Evolutionary conservation across 78 protist species (phyloP), one percentile per base, ranked within the genome.

Genomic region (Polysphondylium violaceum): DNA sequence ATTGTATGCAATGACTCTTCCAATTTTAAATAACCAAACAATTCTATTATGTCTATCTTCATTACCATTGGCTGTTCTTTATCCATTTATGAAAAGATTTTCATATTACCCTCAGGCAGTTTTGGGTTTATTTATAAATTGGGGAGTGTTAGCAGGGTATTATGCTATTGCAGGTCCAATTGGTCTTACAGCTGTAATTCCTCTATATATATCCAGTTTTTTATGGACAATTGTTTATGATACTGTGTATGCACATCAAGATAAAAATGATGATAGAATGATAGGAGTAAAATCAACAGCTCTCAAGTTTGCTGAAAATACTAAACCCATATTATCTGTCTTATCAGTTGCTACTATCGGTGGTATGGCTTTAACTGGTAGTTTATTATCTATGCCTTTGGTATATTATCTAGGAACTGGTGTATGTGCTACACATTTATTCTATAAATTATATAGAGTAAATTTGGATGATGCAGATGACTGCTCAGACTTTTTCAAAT

Each of bases 191-290:
- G 71, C 72, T n/a, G 44, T 73, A 9, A 35, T 61, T 9, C 95
- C 97, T 44, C 25, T 96, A 78, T 96, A 94, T 50, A 35, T 51
- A 5, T 74, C 96, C 12, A 89, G 96, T 50, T 55, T 95, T 21
- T 1, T n/a, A 9, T 97, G 97, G 97, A 97, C 98, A 27, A 14
- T 97, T 53, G 72, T 69, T 16, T 97, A 97, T 72, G 98, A 97
- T 71, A 97, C 98, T 7, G 75, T 97, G 55, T 97, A 97, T 78
- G 98, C 98, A 9, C 96, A 95, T 56, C 94, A 88, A 79, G 98
- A 97, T 79, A 89, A 91, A 75, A 25, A 23, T 2, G 98, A 97
- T 65, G 97, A 97, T 56, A 73, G 68, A 25, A 1, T 14, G 17
- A 85, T 92, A 12, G 98, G 98, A 43, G 88, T 97, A 36, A 88